Evolutionary conservation across 2,329 filamentous ascomycete genomes (phyloP), one percentile per base, ranked within the genome.

Genomic region (Hymenoscyphus linearis): DNA sequence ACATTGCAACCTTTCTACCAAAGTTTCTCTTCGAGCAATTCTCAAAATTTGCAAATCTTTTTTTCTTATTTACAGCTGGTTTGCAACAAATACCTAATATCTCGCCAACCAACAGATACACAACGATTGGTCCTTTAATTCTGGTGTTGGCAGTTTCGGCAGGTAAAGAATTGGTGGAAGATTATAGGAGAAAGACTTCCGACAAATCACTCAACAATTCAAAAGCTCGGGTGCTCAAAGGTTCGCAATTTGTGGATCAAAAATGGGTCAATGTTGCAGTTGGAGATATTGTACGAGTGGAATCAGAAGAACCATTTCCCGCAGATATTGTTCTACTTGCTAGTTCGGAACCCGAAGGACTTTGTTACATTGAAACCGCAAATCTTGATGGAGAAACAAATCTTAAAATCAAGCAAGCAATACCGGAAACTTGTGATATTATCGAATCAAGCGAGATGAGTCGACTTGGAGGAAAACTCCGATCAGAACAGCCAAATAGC

Each of bases 21-120:
- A 99, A 99, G 76, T 99, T 99, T 77, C 81, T 99, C 60, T 92
- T 93, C 75, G 95, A 99, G 76, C 95, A 99, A 74, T 99, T 99
- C 78, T 97, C 93, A 64, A 99, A 97, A 80, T 96, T 97, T 76
- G 95, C 95, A 80, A 99, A 99, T 77, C 77, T 99, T 72, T 99
- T 99, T 81, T 99, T 99, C 89, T 84, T 99, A 74, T 98, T 99
- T 76, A 99, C 95, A 40, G 93, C 95, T 16, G 87, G 85, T 47
- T 79, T 99, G 53, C 95, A 99, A 78, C 95, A 99, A 75, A 96
- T 99, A 64, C 95, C 95, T 25, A 88, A 89, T 67, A 88, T 99
- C 64, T 96, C 93, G 36, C 95, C 96, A 7, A 99, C 95, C 10
- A 98, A 97, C 77, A 85, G 82, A 75, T 99, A 93, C 73, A 99